Evolutionary conservation across 1,139 yeast species (phyloP), one percentile per base, ranked within the genome.

Genomic region (Petasospora rhodanensis): DNA sequence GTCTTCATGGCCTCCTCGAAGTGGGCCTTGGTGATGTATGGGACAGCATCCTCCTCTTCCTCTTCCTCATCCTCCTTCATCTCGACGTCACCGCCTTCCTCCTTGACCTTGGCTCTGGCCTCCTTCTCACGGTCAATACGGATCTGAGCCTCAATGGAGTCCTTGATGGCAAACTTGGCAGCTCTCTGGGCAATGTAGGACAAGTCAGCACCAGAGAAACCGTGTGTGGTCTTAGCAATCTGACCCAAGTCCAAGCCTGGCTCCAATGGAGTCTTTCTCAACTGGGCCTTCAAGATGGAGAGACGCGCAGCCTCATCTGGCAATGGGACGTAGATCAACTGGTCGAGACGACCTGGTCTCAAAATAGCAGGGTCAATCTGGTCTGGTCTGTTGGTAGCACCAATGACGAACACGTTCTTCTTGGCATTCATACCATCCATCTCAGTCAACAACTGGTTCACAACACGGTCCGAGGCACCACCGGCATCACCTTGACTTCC

Each of bases 391-490:
- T 91, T 91, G 41, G 99, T 91, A 30, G 99, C 99, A 65, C 98
- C 99, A 66, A 91, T 86, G 38, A 91, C 96, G 56, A 93, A 91
- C 29, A 91, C 98, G 56, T 91, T 91, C 79, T 93, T 91, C 72
- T 91, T 91, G 49, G 96, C 95, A 58, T 91, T 91, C 97, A 93
- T 89, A 76, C 99, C 99, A 64, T 91, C 98, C 98, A 91, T 91
- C 68, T 91, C 98, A 9, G 98, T 93, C 61, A 91, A 77, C 57
- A 91, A 77, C 69, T 91, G 98, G 68, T 91, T 91, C 40, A 93
- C 98, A 47, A 91, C 98, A 64, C 98, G 81, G 66, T 91, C 98
- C 29, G 94, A 79, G 12, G 97, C 98, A 47, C 98, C 98, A 55
- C 97, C 96, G 24, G 96, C 95, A 61, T 91, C 97, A 49, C 96